Evolutionary conservation across 176 grass and related monocot genomes (phyloP), one percentile per base, ranked within the genome.

Genomic region (Canna indica): DNA sequence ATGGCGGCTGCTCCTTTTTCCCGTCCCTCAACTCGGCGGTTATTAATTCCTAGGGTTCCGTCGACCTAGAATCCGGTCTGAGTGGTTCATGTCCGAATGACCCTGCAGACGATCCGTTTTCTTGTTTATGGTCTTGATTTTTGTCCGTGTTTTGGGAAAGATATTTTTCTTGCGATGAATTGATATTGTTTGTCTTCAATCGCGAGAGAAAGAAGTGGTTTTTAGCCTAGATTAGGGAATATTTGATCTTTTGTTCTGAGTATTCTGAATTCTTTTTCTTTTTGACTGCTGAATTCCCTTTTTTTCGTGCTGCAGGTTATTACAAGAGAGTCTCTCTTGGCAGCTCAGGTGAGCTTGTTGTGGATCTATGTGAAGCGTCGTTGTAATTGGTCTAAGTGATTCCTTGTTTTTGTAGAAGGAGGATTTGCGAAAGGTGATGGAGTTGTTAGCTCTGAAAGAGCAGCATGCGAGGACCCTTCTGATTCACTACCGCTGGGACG

Each of bases 341-440:
- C 68, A 46, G 95, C 82, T 14, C 95, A 99, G 95, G 95, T 99
- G 82, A 67, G 12, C 36, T 77, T 35, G 13, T 50, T 24, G 41
- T 57, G 36, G 77, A 34, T 45, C 26, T 32, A 50, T 48, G 46
- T 31, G 16, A 45, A 48, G 14, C 28, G 32, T 48, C 17, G 22
- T 48, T 50, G 28, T n/a, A 50, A 46, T 70, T 28, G 16, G 11
- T 70, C 8, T 22, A 13, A 70, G 0, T 46, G 29, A 33, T 50
- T 70, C 27, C 8, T 31, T 8, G 22, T 79, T 74, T 33, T 74
- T 67, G 75, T 60, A 88, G 85, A 86, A 83, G 46, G 90, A 99
- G 80, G 88, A 97, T 87, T 88, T 97, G 76, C 77, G 88, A 77
- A 97, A 92, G 83, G 88, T 90, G 44, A 92, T 87, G 75, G 88